Evolutionary conservation across 768 basidiomycete genomes (phyloP), one percentile per base, ranked within the genome.

Genomic region (Rhizopogon sp.): DNA sequence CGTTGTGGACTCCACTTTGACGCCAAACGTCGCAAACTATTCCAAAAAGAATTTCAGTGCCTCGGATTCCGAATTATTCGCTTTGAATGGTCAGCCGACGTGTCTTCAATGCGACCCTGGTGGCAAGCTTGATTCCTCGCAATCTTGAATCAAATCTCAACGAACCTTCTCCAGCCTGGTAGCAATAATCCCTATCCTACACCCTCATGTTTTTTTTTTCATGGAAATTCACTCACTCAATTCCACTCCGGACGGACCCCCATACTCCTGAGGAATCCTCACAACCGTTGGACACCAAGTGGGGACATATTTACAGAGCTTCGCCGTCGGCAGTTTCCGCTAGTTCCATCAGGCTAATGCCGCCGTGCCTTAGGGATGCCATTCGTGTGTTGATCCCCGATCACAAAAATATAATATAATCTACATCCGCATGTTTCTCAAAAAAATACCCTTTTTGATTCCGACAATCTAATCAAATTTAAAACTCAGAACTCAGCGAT

Each of bases 351-450:
- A 57, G 46, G 55, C 53, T 56, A 61, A 54, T 58, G 51, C 62
- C 68, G 59, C 43, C 31, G 70, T 70, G 60, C 69, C 69, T 70
- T 51, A 57, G 54, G 59, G 56, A 60, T 66, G 64, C 55, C 35
- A 67, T 68, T 62, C 68, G 72, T 75, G 70, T 70, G 69, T 75
- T 83, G 82, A 83, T 83, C 82, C 79, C 80, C 75, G 79, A 83
- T 83, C 82, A 83, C 73, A 64, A 60, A 68, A 64, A 68, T 50
- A 65, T 62, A 65, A 65, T 67, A 63, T 68, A 56, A 62, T 72
- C 59, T 70, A 58, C 61, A 60, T 69, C 70, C 70, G 69, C 56
- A 39, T 59, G 52, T 64, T 45, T 60, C 11, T 63, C 50, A 13
- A 33, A 55, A 62, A 57, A 28, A 59, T 35, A 31, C 33, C 25